Percentiles rank a stretch among this genome's conserved stretches.
Evolutionary conservation across 352 stramenopile genomes (phyloP).

Genomic region (Phytophthora macrochlamydospora): DNA sequence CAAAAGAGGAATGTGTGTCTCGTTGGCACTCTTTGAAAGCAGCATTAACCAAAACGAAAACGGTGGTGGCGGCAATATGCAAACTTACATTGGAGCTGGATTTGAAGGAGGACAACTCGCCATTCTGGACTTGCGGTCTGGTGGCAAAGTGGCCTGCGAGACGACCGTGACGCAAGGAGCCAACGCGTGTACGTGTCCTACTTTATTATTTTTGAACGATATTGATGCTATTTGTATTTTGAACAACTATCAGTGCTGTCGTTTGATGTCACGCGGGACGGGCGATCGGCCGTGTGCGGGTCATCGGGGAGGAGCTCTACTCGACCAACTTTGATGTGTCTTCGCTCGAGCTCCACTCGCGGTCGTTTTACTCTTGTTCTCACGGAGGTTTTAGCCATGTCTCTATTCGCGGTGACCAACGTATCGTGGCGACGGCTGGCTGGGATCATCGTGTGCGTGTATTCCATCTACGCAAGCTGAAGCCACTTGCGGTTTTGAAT

Average conservation of each 20-base stretch:
- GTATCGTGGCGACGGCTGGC: conserved; percentile 79
- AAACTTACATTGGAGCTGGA: conserved; percentile 59
- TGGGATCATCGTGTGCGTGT: conserved; percentile 80
- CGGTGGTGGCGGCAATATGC: conserved; percentile 16
- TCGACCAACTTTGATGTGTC: conserved; percentile 48
- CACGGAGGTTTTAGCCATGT: conserved; percentile 72
- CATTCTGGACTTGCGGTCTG: conserved; percentile 65
- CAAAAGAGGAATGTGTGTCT: conserved; percentile 61
- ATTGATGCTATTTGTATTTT: background rate
- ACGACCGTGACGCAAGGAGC: conserved; percentile 46
- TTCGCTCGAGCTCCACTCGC: conserved; percentile 38
- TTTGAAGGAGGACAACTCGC: conserved; percentile 77
- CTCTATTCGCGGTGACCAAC: conserved; percentile 68
- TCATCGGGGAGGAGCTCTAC: conserved; percentile 66
- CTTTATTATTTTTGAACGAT: background rate
- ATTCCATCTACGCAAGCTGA: conserved; percentile 77
- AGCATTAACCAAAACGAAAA: conserved; percentile 21
- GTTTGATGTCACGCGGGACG: conserved; percentile 68
- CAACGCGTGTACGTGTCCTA: conserved; percentile 50
- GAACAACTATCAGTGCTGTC: conserved; percentile 52
- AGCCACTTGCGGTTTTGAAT: conserved; percentile 80
- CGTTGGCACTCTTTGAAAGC: conserved; percentile 40
- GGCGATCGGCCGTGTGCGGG: conserved; percentile 58
- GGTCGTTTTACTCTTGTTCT: conserved; percentile 61
- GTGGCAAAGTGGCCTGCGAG: conserved; percentile 56